Evolutionary conservation across 2,329 filamentous ascomycete genomes (phyloP).

Genomic region (Aspergillus sp.): DNA sequence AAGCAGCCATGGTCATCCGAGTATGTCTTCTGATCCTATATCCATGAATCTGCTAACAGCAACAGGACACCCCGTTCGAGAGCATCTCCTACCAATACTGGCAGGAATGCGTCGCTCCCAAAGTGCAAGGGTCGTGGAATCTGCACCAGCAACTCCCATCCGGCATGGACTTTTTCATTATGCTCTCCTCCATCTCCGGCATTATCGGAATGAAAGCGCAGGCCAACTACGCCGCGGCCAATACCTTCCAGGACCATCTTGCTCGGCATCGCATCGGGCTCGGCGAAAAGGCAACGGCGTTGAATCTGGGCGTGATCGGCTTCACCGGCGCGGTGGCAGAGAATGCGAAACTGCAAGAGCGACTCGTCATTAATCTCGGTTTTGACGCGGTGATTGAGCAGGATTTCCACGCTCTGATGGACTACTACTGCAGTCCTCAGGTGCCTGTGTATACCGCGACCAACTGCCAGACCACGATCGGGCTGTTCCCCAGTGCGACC

Average conservation of each 20-base stretch:
- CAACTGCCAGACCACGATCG: slow-evolving; percentile 1
- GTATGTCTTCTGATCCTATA: no score
- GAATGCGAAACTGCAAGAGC: not conserved
- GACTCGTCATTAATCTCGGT: slow-evolving; percentile 5
- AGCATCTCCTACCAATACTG: slow-evolving; percentile 30
- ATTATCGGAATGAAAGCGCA: slow-evolving; percentile 24
- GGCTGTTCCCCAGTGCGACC: not conserved
- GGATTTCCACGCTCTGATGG: slow-evolving; percentile 20
- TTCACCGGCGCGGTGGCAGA: slow-evolving; percentile 16
- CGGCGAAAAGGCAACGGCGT: slow-evolving; percentile 17
- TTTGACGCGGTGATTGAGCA: slow-evolving; percentile 15
- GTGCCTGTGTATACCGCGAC: not conserved
- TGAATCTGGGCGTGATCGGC: slow-evolving; percentile 28
- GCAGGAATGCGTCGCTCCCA: slow-evolving; percentile 24
- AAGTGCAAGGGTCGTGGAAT: slow-evolving; percentile 27
- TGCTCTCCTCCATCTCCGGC: slow-evolving; percentile 33
- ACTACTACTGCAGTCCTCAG: slow-evolving; percentile 14
- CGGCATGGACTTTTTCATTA: slow-evolving; percentile 39
- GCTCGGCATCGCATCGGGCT: slow-evolving; percentile 2
- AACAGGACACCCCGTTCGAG: slow-evolving; percentile 9
- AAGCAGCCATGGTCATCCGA: slow-evolving; percentile 16
- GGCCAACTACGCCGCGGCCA: slow-evolving; percentile 32
- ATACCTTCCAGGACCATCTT: slow-evolving; percentile 28
- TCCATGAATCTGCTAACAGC: not conserved
- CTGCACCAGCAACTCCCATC: slow-evolving; percentile 20